These are phyloP conservation scores for Aspergillus sp. DNA, from an alignment of 2,329 filamentous ascomycete species.

Conservation along the genomic window DNA sequence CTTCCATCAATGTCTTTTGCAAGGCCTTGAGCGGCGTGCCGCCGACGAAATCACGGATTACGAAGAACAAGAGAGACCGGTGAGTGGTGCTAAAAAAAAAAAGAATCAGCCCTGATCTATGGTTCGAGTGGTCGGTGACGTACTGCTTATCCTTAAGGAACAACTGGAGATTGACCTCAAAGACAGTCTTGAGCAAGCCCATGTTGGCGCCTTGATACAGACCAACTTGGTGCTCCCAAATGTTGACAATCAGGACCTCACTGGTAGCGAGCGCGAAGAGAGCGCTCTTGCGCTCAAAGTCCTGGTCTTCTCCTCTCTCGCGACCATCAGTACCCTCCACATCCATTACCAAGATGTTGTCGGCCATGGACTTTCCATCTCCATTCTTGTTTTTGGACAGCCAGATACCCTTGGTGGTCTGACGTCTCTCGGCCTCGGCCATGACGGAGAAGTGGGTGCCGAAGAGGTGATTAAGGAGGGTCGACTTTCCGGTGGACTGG, in stretches of 20 bases:
- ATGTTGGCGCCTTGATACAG: constrained; percentile 99
- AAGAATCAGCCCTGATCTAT: constrained; percentile 29
- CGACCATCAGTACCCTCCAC: constrained; percentile 97
- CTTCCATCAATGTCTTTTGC: constrained; percentile 85
- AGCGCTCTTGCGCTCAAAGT: constrained; percentile 98
- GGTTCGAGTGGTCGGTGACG: constrained; percentile 32
- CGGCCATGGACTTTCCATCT: constrained; percentile 70
- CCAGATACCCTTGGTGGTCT: constrained; percentile 99
- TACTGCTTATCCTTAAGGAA: constrained; percentile 96
- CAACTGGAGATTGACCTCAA: constrained; percentile 96
- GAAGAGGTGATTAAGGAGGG: constrained; percentile 92
- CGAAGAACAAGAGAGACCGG: constrained; percentile 93
- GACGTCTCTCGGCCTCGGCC: constrained; percentile 89
- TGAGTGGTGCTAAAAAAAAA: constrained; percentile 69
- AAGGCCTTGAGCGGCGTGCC: constrained; percentile 89
- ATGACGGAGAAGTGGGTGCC: constrained; percentile 97
- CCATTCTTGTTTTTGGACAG: constrained; percentile 91
- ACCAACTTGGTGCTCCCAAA: constrained; percentile 99
- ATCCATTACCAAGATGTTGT: constrained; percentile 99
- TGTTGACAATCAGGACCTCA: constrained; percentile 97
- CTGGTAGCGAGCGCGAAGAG: constrained; percentile 96
- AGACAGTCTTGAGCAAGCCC: constrained; percentile 97
- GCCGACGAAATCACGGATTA: constrained; percentile 95
- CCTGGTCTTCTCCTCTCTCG: constrained; percentile 95
- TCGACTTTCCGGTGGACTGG: constrained; percentile 98